Evolutionary conservation across 2,329 filamentous ascomycete species (phyloP), one percentile per base, ranked within the genome.

Genomic region (Fusarium sp.): DNA sequence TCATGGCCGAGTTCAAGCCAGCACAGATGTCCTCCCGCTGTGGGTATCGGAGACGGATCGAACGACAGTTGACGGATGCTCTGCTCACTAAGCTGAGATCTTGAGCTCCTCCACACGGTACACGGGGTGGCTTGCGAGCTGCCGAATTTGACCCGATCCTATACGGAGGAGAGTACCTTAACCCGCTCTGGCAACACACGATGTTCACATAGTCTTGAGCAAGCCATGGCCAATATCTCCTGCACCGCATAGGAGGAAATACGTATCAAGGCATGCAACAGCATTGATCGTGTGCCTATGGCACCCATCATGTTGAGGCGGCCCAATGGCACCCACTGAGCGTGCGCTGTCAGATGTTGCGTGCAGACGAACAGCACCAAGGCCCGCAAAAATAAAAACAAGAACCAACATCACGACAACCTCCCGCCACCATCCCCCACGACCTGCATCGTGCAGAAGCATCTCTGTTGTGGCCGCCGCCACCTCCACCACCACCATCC

Each of bases 241-340:
- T 56, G 34, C 59, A 42, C 35, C 24, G 7, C 61, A 34, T n/a
- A 20, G 59, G 47, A 54, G 24, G 20, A 29, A 66, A 58, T 10
- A 34, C 27, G 24, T 47, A 61, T 52, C 42, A 20, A 64, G 27
- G 52, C 29, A 37, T 45, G 27, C 22, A 35, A 38, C 16, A 42
- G 56, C 56, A 66, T n/a, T 70, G 66, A 54, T 72, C 69, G 54
- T 67, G 61, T 66, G 69, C 64, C 31, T 24, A 68, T 66, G 45
- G 58, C 62, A 31, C 31, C 58, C 62, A 35, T 64, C 40, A 40
- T 27, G 18, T 52, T 14, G 59, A 71, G 62, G 64, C 65, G 74
- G 62, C 35, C 72, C 73, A 76, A 78, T 71, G 62, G 58, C 35
- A 59, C 50, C 34, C 66, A 62, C 31, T 72, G 42, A 56, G 66